Base-by-base conservation (phyloP, 768 basidiomycete species). In the Lyophyllum atratum region DNA sequence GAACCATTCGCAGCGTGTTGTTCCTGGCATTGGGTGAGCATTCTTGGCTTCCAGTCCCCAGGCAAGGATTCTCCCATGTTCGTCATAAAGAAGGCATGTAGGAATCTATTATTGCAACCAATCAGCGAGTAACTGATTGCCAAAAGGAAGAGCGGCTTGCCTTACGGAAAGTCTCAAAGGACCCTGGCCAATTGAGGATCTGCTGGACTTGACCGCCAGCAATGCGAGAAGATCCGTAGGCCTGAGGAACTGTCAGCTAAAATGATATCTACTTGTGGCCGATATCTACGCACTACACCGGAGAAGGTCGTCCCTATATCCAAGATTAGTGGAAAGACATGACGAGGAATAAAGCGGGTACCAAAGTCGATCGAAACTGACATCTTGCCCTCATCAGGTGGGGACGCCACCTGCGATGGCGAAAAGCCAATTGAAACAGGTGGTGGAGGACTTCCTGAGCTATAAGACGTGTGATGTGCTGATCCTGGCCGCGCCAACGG, bases 41-140 rank as follows among this genome's bases (percentile, higher is more conserved):
- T 89, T 91, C 76, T 93, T 93, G 3, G 93, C 93, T 74, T 93
- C 90, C 49, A 93, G 72, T 1, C 93, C 92, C 92, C 93, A 95
- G 5, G 90, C 87, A 22, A 92, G 64, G 1, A 94, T 86, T 58
- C 80, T 80, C 0, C 91, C 92, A 29, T 76, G 72, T 43, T 87
- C 84, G 60, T 92, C 86, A 60, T 94, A 95, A 15, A 94, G 70
- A 33, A 95, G 76, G 70, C 93, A 94, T 1, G 93, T 94, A 1
- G 93, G 90, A 39, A 88, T 85, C 80, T 82, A n/a, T 55, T 58
- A 28, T 22, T 42, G 29, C 17, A 26, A 25, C 33, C 15, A 44
- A 59, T 29, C 63, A 46, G 62, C 26, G 51, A 28, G 52, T 44
- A 46, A 24, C 49, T 29, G 28, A 24, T 10, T 7, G 37, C 25